Evolutionary conservation across 306 rosid genomes (phyloP), one percentile per base, ranked within the genome.

Genomic region (Cyclanthera cordifolia): DNA sequence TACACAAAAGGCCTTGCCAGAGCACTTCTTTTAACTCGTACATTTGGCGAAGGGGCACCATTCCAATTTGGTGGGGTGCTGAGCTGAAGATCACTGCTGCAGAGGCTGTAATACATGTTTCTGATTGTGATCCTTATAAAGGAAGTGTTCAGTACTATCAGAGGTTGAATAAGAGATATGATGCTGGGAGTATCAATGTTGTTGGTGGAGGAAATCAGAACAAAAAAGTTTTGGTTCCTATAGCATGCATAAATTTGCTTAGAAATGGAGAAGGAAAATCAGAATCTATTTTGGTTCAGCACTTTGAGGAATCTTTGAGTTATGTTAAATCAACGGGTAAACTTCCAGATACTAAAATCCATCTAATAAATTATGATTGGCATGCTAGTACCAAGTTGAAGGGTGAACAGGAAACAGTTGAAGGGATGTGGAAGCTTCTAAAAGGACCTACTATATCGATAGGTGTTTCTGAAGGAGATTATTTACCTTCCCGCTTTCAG

Each of bases 51-150:
- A 84, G 99, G 50, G 99, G 99, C 50, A 94, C 97, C 34, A 94
- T 94, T 81, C 99, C 99, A 69, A 94, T 94, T 68, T 94, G 99
- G 99, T 94, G 99, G 99, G 99, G 99, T 56, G 99, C 99, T 82
- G 97, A 94, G 77, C 81, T 94, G 71, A 94, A 94, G 82, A 83
- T 94, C 32, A 88, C 99, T 70, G 91, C 96, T 72, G 95, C 99
- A 46, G 99, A 93, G 81, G 99, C 99, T 73, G 99, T 87, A 82
- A 93, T 93, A 77, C 86, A 90, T 77, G 95, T 93, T 78, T 87
- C 98, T 56, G 94, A 87, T 66, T 73, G 78, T 4, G 87, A 93
- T 75, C 99, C 99, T 69, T 93, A 93, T 74, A 88, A 81, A 79
- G 99, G 99, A 71, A 87, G 95, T 47, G 57, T 77, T 25, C 82